Conservation (phyloP, 192 early-diverging fungal species). For the Tieghemiomyces parasiticus region DNA sequence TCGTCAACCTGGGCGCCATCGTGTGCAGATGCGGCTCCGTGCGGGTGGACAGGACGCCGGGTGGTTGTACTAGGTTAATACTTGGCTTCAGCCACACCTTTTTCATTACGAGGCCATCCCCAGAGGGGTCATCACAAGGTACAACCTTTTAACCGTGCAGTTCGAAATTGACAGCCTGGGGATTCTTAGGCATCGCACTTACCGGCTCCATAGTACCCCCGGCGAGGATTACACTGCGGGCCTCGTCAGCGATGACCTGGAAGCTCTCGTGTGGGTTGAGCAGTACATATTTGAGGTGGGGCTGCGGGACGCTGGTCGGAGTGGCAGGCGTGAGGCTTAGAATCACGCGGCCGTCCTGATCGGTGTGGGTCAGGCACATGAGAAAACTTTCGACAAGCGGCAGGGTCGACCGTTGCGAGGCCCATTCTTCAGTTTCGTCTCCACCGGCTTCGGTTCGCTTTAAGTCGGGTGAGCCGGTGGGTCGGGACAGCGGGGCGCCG, state of each 20-base stretch:
- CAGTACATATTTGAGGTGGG: slow-evolving; percentile 60
- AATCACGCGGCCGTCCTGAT: slow-evolving; percentile 58
- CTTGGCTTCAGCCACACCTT: no score
- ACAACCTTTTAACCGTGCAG: no score
- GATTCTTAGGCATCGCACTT: slow-evolving; percentile 23
- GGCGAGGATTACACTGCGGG: slow-evolving; percentile 68
- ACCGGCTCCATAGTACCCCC: slow-evolving; percentile 92
- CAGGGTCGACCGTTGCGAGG: slow-evolving; percentile 12
- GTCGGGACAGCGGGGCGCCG: no score
- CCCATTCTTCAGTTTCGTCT: slow-evolving; percentile 1
- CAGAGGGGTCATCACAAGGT: no score
- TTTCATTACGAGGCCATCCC: no score
- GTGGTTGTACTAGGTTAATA: no score
- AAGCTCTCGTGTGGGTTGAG: slow-evolving; percentile 75
- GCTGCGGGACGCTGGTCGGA: not conserved
- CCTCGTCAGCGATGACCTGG: slow-evolving; percentile 56
- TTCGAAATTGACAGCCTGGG: slow-evolving; percentile 3
- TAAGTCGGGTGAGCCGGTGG: no score
- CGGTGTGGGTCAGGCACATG: slow-evolving; percentile 36
- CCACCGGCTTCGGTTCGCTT: not conserved
- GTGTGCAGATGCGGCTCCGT: no score
- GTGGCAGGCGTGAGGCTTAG: slow-evolving; percentile 15
- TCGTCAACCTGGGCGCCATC: slow-evolving; percentile 29
- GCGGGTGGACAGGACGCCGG: no score
- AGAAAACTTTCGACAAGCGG: slow-evolving; percentile 34